Evolutionary conservation across 1,284 basidiomycete species (phyloP), one percentile per base, ranked within the genome.

Genomic region (Moniliella sp.): DNA sequence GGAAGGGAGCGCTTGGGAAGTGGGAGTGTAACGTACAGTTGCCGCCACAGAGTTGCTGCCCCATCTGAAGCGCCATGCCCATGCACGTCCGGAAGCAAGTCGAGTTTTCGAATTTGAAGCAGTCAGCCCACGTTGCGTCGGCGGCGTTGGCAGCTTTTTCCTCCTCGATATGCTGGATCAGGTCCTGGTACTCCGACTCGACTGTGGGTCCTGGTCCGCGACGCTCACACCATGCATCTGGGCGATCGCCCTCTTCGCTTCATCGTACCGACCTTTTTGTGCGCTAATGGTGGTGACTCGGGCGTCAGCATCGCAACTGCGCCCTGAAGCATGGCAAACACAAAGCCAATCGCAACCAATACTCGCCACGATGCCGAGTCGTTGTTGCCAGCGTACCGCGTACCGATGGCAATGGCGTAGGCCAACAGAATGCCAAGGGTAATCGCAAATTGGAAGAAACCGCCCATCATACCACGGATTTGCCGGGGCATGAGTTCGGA

Each of bases 401-500:
- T 58, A 7, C 57, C 59, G 19, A 57, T 46, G 36, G 54, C 55
- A 23, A 45, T 46, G 26, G 48, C 52, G 67, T 75, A 78, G 5
- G 76, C 74, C 26, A 77, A 67, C 26, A 80, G 67, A 10, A 19
- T 18, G n/a, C 29, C 29, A 9, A 50, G 26, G 0, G 50, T 54
- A 31, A 54, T 42, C 32, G 48, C 46, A 3, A 53, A 39, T 37
- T 79, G 76, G 46, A 75, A 78, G 0, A 72, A 63, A 0, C 61
- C 63, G 19, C 75, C 78, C 15, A 79, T 62, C 1, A 76, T 70
- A 14, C 78, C 78, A 40, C 78, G 71, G 33, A 82, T 73, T 43
- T 78, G 72, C 11, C 74, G 66, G 2, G 78, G 78, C 0, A 76
- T 75, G 0, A 73, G 73, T 58, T 79, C 76, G 4, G 74, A 73